phyloP scores from a whole-genome alignment of 2,329 filamentous ascomycete species.

The Cytospora piceae region DNA sequence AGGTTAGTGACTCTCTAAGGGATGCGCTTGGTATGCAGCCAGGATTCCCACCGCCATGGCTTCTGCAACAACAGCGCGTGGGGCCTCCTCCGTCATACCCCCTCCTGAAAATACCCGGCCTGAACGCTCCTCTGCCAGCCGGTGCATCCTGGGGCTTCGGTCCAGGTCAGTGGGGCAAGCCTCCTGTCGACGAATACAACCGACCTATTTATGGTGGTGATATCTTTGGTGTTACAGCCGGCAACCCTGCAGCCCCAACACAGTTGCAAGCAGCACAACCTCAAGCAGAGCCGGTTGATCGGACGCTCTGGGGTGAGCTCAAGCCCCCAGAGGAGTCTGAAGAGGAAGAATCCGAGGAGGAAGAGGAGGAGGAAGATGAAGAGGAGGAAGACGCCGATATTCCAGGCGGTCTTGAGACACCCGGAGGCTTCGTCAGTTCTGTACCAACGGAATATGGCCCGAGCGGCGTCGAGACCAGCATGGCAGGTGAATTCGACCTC shows the following conservation, averaged over 20 bases:
- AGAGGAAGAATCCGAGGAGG: slow-evolving; percentile 66
- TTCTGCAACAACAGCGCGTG: slow-evolving; percentile 94
- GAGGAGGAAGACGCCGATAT: slow-evolving; percentile 64
- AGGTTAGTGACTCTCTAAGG: slow-evolving; percentile 84
- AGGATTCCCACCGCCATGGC: slow-evolving; percentile 91
- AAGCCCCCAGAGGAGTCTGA: slow-evolving; percentile 77
- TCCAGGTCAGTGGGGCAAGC: slow-evolving; percentile 94
- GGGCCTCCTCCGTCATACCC: slow-evolving; percentile 94
- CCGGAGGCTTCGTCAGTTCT: slow-evolving; percentile 77
- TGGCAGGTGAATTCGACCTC: slow-evolving; percentile 86
- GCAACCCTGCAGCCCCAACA: slow-evolving; percentile 37
- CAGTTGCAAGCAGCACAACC: slow-evolving; percentile 45
- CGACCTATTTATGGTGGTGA: slow-evolving; percentile 91
- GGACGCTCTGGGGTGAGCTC: slow-evolving; percentile 88
- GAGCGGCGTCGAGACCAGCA: slow-evolving; percentile 69
- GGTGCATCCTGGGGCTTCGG: slow-evolving; percentile 94
- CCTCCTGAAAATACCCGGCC: slow-evolving; percentile 88
- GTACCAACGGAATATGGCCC: slow-evolving; percentile 77
- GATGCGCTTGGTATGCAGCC: slow-evolving; percentile 94
- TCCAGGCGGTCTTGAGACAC: slow-evolving; percentile 70
- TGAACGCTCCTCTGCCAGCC: slow-evolving; percentile 89
- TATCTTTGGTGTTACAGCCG: slow-evolving; percentile 76
- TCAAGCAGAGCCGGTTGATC: slow-evolving; percentile 79
- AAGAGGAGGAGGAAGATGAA: slow-evolving; percentile 71
- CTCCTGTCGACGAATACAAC: slow-evolving; percentile 91